A percentile compares a stretch with the other conserved stretches of the same genome.
Conservation (phyloP, 768 basidiomycete species). For the Galerina sulciceps region DNA sequence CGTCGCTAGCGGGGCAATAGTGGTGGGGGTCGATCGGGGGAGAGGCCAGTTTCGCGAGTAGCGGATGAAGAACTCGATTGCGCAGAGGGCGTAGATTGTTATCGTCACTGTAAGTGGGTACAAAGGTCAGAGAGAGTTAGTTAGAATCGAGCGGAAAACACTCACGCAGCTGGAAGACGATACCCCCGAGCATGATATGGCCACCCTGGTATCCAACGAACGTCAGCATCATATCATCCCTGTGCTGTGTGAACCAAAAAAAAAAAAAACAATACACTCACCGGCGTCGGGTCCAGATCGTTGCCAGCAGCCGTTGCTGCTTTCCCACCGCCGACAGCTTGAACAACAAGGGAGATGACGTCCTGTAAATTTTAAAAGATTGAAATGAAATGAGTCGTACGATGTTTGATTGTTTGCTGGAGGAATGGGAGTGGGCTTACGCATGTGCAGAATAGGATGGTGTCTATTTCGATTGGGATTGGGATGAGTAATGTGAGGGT, state of each 20-base stretch:
- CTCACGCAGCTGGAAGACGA: constrained; percentile 59
- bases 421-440: constrained; percentile 24
- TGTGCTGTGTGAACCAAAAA: not conserved
- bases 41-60: constrained; percentile 10
- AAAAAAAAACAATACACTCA: not conserved
- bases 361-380: constrained; percentile 36
- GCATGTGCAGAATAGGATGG: constrained; percentile 40
- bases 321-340: constrained; percentile 65
- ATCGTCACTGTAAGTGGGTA: constrained; percentile 45
- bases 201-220: constrained; percentile 26
- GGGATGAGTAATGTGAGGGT: not conserved
- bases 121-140: too few species aligned
- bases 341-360: constrained; percentile 59
- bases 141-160: too few species aligned
- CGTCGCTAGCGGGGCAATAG: too few species aligned
- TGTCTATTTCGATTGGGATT: too few species aligned
- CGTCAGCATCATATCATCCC: too few species aligned
- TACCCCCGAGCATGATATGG: constrained; percentile 65
- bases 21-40: not conserved
- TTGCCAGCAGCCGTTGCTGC: constrained; percentile 41
- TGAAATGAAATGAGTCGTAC: not conserved
- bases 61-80: constrained; percentile 18
- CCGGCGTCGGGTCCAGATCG: constrained; percentile 17
- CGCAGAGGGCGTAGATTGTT: constrained; percentile 42
- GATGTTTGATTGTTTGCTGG: too few species aligned